phyloP scores from a whole-genome alignment of 148 eudicot genomes.

The Selenicereus undatus region DNA sequence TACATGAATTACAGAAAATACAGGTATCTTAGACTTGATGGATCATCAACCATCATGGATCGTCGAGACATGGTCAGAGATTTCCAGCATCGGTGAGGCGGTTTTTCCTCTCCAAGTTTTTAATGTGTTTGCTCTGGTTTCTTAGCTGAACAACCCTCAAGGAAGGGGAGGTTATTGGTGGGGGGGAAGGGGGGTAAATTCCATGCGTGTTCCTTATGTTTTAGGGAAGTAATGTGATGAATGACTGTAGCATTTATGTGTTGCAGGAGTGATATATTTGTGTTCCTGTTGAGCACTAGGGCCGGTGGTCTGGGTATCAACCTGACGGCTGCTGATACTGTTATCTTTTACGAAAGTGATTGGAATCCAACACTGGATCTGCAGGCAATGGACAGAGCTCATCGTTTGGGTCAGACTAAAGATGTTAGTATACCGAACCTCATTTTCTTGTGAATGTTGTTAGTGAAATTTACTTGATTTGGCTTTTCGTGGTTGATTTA shows the following conservation, averaged over 20 bases:
- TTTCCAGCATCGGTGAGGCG: slow-evolving; percentile 74
- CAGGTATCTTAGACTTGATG: slow-evolving; percentile 88
- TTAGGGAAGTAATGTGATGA: slow-evolving; percentile 9
- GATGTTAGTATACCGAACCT: slow-evolving; percentile 56
- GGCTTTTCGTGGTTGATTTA: neutral
- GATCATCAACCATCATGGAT: slow-evolving; percentile 96
- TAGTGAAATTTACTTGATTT: neutral
- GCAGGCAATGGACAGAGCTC: slow-evolving; percentile 99
- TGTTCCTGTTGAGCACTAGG: slow-evolving; percentile 93
- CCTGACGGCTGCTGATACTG: slow-evolving; percentile 97
- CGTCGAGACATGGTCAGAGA: slow-evolving; percentile 99
- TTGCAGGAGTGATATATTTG: slow-evolving; percentile 91
- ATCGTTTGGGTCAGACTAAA: slow-evolving; percentile 97
- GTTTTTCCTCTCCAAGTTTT: neutral
- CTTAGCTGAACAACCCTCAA: neutral
- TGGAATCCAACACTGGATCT: slow-evolving; percentile 99
- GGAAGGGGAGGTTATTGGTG: neutral
- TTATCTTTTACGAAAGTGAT: slow-evolving; percentile 97
- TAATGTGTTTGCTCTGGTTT: slow-evolving; percentile 4
- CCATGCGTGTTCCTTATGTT: neutral
- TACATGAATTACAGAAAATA: slow-evolving; percentile 97
- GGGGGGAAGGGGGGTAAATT: neutral
- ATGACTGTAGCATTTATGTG: slow-evolving; percentile 17
- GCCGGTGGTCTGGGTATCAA: slow-evolving; percentile 98
- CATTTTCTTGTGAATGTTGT: neutral